A percentile compares a stretch with the other conserved stretches of the same genome.
Evolutionary conservation across 495 filamentous ascomycete species (phyloP).

Genomic region (Podospora australis): DNA sequence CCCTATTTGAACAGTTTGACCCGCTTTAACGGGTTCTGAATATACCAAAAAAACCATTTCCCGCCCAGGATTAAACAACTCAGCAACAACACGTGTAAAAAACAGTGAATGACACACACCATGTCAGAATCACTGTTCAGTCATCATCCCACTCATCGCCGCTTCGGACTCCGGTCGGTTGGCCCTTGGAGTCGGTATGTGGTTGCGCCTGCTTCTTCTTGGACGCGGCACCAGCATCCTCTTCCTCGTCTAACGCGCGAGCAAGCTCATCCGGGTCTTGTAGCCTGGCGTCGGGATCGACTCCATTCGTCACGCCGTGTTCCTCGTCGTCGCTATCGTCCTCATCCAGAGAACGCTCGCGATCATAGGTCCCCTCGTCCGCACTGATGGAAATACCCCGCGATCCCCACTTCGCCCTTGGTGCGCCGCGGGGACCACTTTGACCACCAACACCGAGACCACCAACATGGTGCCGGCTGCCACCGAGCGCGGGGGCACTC

Average conservation of each 20-base stretch:
- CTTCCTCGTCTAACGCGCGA: conserved; percentile 24
- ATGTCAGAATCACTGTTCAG: conserved; percentile 14
- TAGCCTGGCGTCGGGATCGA: conserved; percentile 51
- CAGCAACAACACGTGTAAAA: too few species aligned
- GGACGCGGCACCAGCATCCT: conserved; percentile 2
- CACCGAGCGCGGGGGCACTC: conserved; percentile 38
- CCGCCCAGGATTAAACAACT: too few species aligned
- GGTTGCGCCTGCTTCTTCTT: background rate
- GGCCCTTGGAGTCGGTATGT: conserved; percentile 5
- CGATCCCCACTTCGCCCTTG: conserved; percentile 60
- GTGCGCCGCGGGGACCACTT: background rate
- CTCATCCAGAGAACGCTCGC: background rate
- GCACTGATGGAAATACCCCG: conserved; percentile 75
- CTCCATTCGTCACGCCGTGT: conserved; percentile 29
- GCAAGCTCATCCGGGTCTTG: conserved; percentile 52
- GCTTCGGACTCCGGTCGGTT: conserved; percentile 29
- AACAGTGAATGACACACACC: too few species aligned
- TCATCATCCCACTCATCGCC: conserved; percentile 38
- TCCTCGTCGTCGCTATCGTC: conserved; percentile 16
- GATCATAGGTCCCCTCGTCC: conserved; percentile 62
- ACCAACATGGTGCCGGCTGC: conserved; percentile 11
- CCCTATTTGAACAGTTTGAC: too few species aligned
- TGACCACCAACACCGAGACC: conserved; percentile 17
- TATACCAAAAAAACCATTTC: too few species aligned
- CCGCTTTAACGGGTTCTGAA: too few species aligned